Base-by-base conservation (phyloP, 2,329 filamentous ascomycete genomes). In the Verticillium longisporum region DNA sequence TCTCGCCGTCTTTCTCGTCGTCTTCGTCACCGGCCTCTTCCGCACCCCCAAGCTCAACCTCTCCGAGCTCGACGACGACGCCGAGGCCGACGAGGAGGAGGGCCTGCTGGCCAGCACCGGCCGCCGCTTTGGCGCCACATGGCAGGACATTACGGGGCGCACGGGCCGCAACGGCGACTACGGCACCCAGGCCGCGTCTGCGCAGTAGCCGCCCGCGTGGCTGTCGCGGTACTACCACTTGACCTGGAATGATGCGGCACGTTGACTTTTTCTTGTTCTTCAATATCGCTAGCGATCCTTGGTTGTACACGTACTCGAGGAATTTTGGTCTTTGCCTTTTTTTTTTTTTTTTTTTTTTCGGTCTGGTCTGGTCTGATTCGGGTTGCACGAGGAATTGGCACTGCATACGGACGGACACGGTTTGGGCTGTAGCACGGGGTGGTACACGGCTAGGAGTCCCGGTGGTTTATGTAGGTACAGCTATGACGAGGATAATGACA, bases 1-100 rank as follows among this genome's bases (percentile, higher is more conserved):
- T 77, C 76, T 99, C 54, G 89, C 76, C 37, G 81, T 97, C 21
- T 97, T 96, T 74, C 74, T 97, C 10, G 76, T 97, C 60, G 88
- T 96, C 13, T 90, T 97, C 67, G 62, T 92, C 26, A 89, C 90
- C 0, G 86, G 90, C 3, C 77, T 97, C 0, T 88, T 98, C 81
- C 87, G 89, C 53, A 87, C 92, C 1, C 93, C 94, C 0, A 88
- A 83, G 70, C 75, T 97, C 38, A 86, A 94, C 68, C 80, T 94
- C 61, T 83, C 85, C 55, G 87, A 93, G 69, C 73, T 96, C 7
- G 95, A 98, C 66, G 90, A 94, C 64, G 93, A 97, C 70, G 88
- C 93, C 15, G 91, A 96, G 73, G 90, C 88, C 34, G 92, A 94
- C 18, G 95, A 98, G 72, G 95, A 99, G 71, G 95, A 99, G 77